Percentiles rank a stretch among this genome's conserved stretches.
Conservation (phyloP, 2,329 filamentous ascomycete species). For the Monosporascus sp. region DNA sequence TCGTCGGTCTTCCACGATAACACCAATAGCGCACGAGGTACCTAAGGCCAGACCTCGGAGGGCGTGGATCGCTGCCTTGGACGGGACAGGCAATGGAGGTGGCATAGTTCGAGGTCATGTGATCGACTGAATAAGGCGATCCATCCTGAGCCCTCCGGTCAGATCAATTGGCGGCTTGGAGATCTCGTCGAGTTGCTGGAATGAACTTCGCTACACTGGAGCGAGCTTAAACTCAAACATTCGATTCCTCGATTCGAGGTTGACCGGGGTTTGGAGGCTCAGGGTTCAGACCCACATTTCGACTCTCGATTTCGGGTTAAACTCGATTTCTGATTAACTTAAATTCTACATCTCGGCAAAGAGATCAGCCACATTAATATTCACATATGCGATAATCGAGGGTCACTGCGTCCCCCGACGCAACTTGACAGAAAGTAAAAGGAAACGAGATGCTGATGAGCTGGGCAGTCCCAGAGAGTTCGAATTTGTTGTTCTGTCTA, state of each 20-base stretch:
- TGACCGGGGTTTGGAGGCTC: no score
- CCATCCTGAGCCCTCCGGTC: neutral
- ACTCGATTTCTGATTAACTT: no score
- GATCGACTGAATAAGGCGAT: conserved; percentile 5
- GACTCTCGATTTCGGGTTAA: no score
- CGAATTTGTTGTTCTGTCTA: conserved; percentile 9
- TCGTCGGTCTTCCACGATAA: conserved; percentile 52
- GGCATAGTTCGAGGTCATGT: conserved; percentile 31
- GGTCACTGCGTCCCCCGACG: no score
- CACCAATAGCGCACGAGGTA: conserved; percentile 50
- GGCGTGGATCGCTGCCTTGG: conserved; percentile 49
- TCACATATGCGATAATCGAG: no score
- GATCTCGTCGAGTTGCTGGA: neutral
- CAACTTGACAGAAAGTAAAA: no score
- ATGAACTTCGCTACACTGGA: neutral
- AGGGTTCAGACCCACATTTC: neutral
- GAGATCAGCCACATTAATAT: no score
- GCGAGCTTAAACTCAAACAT: neutral
- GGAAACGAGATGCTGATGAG: no score
- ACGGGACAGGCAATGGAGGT: conserved; percentile 43
- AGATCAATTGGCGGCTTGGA: conserved; percentile 1
- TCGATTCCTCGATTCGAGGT: conserved; percentile 6
- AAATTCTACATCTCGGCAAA: no score
- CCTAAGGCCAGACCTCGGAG: conserved; percentile 51
- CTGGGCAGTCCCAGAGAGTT: no score